These are phyloP conservation scores for Cicer bijugum DNA, from an alignment of 306 rosid species.

Conservation along the genomic window DNA sequence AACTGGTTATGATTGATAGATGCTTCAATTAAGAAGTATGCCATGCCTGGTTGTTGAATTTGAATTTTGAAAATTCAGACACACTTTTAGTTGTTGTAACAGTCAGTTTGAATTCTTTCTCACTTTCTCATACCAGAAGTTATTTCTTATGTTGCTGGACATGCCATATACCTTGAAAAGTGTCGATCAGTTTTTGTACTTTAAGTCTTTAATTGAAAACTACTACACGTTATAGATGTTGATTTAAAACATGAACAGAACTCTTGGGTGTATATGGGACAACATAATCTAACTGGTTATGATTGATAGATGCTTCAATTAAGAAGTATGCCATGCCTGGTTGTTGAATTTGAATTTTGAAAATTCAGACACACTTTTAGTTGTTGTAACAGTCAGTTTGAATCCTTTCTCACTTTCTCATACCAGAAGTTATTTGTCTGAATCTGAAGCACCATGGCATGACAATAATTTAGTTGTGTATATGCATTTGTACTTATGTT, in stretches of 20 bases:
- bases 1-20: constrained; percentile 29
- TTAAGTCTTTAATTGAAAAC: constrained; percentile 28
- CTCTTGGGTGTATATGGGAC: constrained; percentile 2
- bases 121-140: constrained; percentile 12
- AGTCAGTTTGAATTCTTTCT: constrained; percentile 19
- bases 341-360: constrained; percentile 36
- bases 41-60: not conserved
- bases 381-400: constrained; percentile 27
- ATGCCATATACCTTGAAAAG: constrained; percentile 34
- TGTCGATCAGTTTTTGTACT: constrained; percentile 23
- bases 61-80: constrained; percentile 34
- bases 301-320: constrained; percentile 28
- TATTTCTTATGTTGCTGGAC: constrained; percentile 31
- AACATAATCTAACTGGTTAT: constrained; percentile 29
- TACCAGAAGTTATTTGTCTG: constrained; percentile 20
- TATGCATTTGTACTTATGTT: constrained; percentile 5
- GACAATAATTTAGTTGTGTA: constrained; percentile 9
- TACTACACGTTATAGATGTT: constrained; percentile 28
- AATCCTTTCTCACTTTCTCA: constrained; percentile 18
- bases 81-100: constrained; percentile 17
- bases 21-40: constrained; percentile 22
- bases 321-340: not conserved
- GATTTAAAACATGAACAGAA: constrained; percentile 21
- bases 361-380: constrained; percentile 3
- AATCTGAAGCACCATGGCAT: constrained; percentile 9